Evolutionary conservation across 192 early-diverging fungal genomes (phyloP), one percentile per base, ranked within the genome.

Genomic region (Coemansia sp.): DNA sequence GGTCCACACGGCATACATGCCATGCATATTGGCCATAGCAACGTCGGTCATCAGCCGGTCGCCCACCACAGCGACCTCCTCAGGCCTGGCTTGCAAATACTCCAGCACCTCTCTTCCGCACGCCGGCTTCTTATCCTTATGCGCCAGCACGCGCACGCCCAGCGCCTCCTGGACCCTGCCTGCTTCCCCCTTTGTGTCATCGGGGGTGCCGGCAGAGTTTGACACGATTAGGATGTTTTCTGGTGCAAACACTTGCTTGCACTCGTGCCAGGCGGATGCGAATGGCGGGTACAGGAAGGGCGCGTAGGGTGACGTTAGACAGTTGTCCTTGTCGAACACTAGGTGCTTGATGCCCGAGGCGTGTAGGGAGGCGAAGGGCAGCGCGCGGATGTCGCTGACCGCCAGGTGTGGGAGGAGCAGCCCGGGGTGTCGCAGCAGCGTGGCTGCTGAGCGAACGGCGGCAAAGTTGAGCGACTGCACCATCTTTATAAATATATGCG

Each of bases 311-410:
- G 82, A 81, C 0, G 95, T 93, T 9, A 98, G 66, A 23, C 93
- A 95, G 81, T 98, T 98, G 69, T 98, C 95, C 76, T 98, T 98
- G 71, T 98, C 95, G 71, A 95, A 98, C 4, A 83, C 91, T n/a
- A 96, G 65, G 25, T 84, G 88, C 22, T 67, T 59, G 56, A 95
- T 84, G 2, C 90, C 91, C 1, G 62, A 46, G 13, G 64, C 52
- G 42, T 77, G 81, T 17, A 95, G 70, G 18, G 61, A 53, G 4
- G 48, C 60, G 70, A 86, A 93, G 30, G 89, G 82, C 18, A 94
- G 83, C 9, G 70, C 52, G 7, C 87, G 83, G 45, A 93, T 84
- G 57, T 93, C 89, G 81, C 59, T 14, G 15, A 93, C 90, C 11
- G 85, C 68, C n/a, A 90, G 53, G 52, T 91, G 84, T 10, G 94